These are phyloP conservation scores for Rusavskia elegans DNA, from an alignment of 495 filamentous ascomycete genomes.

Conservation along the genomic window DNA sequence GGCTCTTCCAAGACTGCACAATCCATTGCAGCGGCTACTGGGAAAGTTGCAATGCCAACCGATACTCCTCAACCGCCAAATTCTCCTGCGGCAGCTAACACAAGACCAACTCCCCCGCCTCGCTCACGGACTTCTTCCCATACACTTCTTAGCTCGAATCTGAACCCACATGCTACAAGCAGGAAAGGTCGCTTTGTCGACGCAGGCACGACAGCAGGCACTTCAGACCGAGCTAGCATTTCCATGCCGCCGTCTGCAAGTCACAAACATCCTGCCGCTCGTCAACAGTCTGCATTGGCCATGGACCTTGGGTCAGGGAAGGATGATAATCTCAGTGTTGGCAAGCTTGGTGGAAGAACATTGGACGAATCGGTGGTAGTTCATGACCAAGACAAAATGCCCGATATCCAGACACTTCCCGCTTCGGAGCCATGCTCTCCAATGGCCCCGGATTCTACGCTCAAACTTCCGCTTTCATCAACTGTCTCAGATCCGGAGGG, in stretches of 20 bases:
- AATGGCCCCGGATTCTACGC: constrained; percentile 28
- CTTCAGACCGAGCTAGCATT: constrained; percentile 38
- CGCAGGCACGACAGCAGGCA: constrained; percentile 27
- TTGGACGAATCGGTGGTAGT: not conserved
- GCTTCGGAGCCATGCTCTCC: constrained; percentile 5
- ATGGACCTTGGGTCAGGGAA: not conserved
- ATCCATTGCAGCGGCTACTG: not conserved
- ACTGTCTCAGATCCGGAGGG: constrained; percentile 28
- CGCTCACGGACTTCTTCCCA: constrained; percentile 19
- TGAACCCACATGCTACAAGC: constrained; percentile 19
- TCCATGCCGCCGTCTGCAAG: constrained; percentile 41
- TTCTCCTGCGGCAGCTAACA: constrained; percentile 8
- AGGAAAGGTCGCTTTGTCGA: constrained; percentile 39
- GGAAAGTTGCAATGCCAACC: not conserved
- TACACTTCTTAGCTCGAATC: constrained; percentile 18
- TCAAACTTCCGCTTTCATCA: constrained; percentile 18
- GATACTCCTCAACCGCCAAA: not conserved
- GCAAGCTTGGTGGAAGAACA: not conserved
- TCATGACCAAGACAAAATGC: constrained; percentile 11
- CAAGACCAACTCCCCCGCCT: constrained; percentile 1
- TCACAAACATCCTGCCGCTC: constrained; percentile 5
- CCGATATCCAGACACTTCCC: constrained; percentile 3
- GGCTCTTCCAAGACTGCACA: not conserved
- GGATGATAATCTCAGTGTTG: not conserved
- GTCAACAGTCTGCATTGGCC: not conserved